These are phyloP conservation scores for Blastobotrys terrestris DNA, from an alignment of 805 yeast species.

Conservation along the genomic window DNA sequence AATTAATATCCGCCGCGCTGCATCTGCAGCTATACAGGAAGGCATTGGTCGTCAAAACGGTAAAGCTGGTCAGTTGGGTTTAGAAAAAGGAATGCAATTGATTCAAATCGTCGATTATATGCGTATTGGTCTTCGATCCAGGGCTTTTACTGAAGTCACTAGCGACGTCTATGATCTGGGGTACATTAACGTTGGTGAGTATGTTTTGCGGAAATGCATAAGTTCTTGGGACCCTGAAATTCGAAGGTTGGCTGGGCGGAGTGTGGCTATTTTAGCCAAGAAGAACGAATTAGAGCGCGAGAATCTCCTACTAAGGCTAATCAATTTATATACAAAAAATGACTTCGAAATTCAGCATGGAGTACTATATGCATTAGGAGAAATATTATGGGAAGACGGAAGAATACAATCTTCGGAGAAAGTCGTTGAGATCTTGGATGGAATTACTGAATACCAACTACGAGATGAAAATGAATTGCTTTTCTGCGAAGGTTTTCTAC, in stretches of 20 bases:
- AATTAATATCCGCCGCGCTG: conserved; percentile 68
- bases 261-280: conserved; percentile 25
- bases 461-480: conserved; percentile 10
- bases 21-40: conserved; percentile 84
- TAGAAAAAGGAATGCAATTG: conserved; percentile 31
- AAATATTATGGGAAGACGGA: conserved; percentile 7
- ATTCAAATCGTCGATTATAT: conserved; percentile 56
- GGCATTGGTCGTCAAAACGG: conserved; percentile 75
- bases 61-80: conserved; percentile 28
- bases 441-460: conserved; percentile 10
- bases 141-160: conserved; percentile 38
- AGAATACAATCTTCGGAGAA: background rate
- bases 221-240: conserved; percentile 38
- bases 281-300: background rate
- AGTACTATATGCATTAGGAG: conserved; percentile 21
- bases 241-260: conserved; percentile 38
- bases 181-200: conserved; percentile 20
- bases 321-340: background rate
- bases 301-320: background rate
- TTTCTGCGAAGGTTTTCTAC: conserved; percentile 36
- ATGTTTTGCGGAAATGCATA: conserved; percentile 32
- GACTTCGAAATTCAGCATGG: conserved; percentile 24
- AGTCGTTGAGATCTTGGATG: conserved; percentile 3
- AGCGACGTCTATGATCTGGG: conserved; percentile 21
- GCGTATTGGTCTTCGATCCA: conserved; percentile 38